A percentile compares a stretch with the other conserved stretches of the same genome.
Evolutionary conservation across 2,329 filamentous ascomycete genomes (phyloP).

Genomic region (Fusarium setosum): DNA sequence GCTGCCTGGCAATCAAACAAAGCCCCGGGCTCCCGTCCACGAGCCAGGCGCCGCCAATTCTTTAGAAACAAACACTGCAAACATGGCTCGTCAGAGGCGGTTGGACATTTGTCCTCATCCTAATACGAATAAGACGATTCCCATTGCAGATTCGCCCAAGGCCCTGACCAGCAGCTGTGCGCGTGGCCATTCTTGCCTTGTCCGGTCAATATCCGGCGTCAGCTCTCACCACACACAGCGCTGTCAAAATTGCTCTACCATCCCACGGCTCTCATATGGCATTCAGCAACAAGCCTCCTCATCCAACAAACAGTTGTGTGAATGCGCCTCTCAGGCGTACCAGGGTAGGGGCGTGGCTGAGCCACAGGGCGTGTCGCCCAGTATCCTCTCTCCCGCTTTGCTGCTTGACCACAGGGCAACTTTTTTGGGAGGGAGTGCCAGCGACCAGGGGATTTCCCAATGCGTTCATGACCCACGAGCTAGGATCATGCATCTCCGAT

Average conservation of each 20-base stretch:
- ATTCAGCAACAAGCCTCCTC: constrained; percentile 4
- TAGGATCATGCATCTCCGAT: constrained; percentile 42
- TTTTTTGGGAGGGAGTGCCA: constrained; percentile 9
- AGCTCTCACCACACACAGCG: constrained; percentile 7
- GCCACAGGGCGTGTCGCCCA: constrained; percentile 25
- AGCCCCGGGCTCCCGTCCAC: constrained; percentile 14
- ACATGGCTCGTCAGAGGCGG: not conserved
- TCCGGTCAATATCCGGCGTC: constrained; percentile 35
- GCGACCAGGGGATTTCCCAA: constrained; percentile 31
- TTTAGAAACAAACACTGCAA: constrained; percentile 10
- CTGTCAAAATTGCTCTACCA: constrained; percentile 12
- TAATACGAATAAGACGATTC: constrained; percentile 5
- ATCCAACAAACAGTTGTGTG: constrained; percentile 18
- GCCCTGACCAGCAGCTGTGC: constrained; percentile 20
- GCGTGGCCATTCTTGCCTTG: constrained; percentile 17
- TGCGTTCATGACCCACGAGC: constrained; percentile 28
- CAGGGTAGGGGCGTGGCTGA: constrained; percentile 30
- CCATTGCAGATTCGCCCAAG: constrained; percentile 12
- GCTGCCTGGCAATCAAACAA: constrained; percentile 13
- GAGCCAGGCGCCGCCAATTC: constrained; percentile 18
- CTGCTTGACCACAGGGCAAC: constrained; percentile 11
- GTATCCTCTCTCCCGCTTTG: constrained; percentile 18
- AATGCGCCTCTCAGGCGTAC: constrained; percentile 32
- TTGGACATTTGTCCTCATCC: constrained; percentile 4
- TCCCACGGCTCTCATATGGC: constrained; percentile 15